Base-by-base conservation (phyloP, 441 rosid genomes). In the Euphorbia schlechtendalii region DNA sequence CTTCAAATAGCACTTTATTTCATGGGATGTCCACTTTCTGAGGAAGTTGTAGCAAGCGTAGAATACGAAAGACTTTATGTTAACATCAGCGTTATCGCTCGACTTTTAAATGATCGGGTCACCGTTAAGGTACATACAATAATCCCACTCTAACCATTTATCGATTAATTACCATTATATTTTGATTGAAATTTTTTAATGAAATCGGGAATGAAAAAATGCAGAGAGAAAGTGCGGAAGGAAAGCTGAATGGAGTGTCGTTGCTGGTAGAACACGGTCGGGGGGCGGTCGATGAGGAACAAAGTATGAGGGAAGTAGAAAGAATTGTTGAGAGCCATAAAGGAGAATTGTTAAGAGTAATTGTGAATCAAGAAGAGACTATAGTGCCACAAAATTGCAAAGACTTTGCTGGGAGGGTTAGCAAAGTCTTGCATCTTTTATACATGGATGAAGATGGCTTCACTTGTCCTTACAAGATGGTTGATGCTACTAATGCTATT, bases 151-250 rank as follows among this genome's bases (percentile, higher is more conserved):
- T 51, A 4, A 18, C 13, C 2, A 21, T 20, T 20, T 51, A 9
- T n/a, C 0, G n/a, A n/a, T n/a, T n/a, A n/a, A n/a, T n/a, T n/a
- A n/a, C n/a, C n/a, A n/a, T n/a, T n/a, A n/a, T n/a, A n/a, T n/a
- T n/a, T n/a, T n/a, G n/a, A n/a, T n/a, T n/a, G n/a, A n/a, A n/a
- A n/a, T n/a, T n/a, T 3, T 49, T 18, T 40, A 40, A 40, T n/a
- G n/a, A n/a, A 8, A 8, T 40, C 11, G 14, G 11, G 9, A 40
- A 3, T 8, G 9, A 40, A 3, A 3, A 3, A 14, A 45, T 51
- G 55, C 55, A 51, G 55, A 51, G 55, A 20, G 55, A 51, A 51
- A 3, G 55, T 20, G 55, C 55, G 10, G 25, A 51, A 51, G 55
- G 55, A 51, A 51, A 51, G 11, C 24, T 51, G 12, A 51, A 51